These are phyloP conservation scores for Euphrasia confusa DNA, from an alignment of 257 asterid genomes.

Conservation along the genomic window DNA sequence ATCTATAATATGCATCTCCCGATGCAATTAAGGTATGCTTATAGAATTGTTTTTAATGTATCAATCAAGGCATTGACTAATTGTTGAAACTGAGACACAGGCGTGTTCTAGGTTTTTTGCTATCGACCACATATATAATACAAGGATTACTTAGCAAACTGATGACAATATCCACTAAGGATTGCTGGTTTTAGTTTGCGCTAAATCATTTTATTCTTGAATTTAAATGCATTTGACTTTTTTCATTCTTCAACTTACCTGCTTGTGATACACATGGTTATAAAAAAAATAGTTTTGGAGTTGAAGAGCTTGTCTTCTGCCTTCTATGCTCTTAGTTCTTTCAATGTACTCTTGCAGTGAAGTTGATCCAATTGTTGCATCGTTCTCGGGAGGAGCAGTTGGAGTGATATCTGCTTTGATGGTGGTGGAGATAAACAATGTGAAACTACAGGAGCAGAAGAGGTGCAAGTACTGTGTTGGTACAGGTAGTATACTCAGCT, in stretches of 20 bases:
- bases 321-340: background rate
- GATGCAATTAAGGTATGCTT: conserved; percentile 71
- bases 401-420: conserved; percentile 96
- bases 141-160: background rate
- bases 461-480: conserved; percentile 97
- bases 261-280: too few species aligned
- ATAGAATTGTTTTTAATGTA: background rate
- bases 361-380: conserved; percentile 97
- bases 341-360: conserved; percentile 40
- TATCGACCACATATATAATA: background rate
- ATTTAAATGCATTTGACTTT: too few species aligned
- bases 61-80: background rate
- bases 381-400: conserved; percentile 97
- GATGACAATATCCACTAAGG: background rate
- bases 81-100: background rate
- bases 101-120: background rate
- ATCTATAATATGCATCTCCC: conserved; percentile 70
- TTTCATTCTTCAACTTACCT: too few species aligned
- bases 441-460: conserved; percentile 92
- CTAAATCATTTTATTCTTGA: too few species aligned
- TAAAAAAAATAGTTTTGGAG: background rate
- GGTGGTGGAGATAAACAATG: conserved; percentile 97
- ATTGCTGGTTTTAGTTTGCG: background rate
- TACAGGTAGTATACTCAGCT: conserved; percentile 48
- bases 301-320: background rate